Percentiles rank a stretch among this genome's conserved stretches.
phyloP scores from a whole-genome alignment of 371 early-diverging fungal species.

The Mucor sp. region DNA sequence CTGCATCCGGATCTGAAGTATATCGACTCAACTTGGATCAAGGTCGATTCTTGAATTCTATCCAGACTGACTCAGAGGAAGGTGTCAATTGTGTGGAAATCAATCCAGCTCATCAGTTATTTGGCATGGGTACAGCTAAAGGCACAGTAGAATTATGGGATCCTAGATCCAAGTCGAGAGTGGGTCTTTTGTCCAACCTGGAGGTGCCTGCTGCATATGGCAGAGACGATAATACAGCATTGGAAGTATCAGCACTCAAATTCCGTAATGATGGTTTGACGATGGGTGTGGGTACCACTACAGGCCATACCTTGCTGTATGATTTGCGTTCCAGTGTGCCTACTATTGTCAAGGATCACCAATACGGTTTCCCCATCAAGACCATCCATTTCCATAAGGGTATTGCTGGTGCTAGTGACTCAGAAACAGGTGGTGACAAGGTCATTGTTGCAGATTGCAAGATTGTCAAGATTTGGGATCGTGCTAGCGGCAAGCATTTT shows the following conservation, averaged over 20 bases:
- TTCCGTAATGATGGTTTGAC: constrained; percentile 90
- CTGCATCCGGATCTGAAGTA: constrained; percentile 81
- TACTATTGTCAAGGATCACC: constrained; percentile 91
- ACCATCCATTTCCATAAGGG: constrained; percentile 81
- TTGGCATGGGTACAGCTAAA: constrained; percentile 87
- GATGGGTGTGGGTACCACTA: constrained; percentile 88
- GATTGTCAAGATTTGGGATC: constrained; percentile 93
- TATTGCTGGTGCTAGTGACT: constrained; percentile 46
- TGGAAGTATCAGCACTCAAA: constrained; percentile 72
- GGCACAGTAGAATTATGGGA: constrained; percentile 96
- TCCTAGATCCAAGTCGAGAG: constrained; percentile 76
- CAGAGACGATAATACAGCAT: constrained; percentile 33
- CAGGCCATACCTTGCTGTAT: constrained; percentile 91
- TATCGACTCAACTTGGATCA: constrained; percentile 95
- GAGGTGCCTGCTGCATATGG: constrained; percentile 53
- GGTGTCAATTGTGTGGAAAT: constrained; percentile 86
- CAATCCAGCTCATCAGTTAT: constrained; percentile 92
- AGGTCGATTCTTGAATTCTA: constrained; percentile 90
- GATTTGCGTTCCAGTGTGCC: constrained; percentile 92
- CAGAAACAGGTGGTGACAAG: constrained; percentile 57
- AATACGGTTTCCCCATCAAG: constrained; percentile 97
- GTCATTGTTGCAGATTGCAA: constrained; percentile 90
- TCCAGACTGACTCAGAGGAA: constrained; percentile 71
- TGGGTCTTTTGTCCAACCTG: constrained; percentile 66
- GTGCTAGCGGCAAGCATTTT: constrained; percentile 77